These are phyloP conservation scores for Brassica nigra DNA, from an alignment of 345 rosid genomes.

Conservation along the genomic window DNA sequence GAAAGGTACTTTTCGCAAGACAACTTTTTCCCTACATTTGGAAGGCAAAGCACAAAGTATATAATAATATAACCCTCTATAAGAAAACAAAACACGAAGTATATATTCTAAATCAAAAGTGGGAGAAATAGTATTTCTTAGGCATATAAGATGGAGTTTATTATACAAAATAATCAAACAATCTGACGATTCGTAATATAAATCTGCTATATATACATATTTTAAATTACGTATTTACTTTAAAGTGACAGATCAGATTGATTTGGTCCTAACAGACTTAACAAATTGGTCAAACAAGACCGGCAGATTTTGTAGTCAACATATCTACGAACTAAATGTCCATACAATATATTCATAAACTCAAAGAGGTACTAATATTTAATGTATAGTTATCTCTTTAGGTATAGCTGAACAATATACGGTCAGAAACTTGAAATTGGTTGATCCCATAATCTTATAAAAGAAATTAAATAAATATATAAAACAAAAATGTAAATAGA, in stretches of 20 bases:
- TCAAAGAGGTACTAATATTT: constrained; percentile 9
- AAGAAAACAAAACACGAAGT: background rate
- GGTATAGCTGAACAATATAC: constrained; percentile 33
- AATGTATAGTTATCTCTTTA: constrained; percentile 23
- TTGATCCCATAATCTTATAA: constrained; percentile 33
- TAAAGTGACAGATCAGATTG: background rate
- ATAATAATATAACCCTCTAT: no score
- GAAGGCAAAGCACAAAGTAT: background rate
- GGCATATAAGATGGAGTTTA: background rate
- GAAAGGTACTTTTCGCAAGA: constrained; percentile 13
- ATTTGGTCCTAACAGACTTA: background rate
- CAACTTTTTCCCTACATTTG: background rate
- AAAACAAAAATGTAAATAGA: background rate
- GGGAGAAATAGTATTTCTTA: background rate
- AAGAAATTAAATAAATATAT: background rate
- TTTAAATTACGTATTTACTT: background rate
- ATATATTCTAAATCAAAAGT: background rate
- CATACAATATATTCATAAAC: background rate
- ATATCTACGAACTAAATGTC: background rate
- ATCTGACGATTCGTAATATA: background rate
- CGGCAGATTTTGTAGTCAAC: background rate
- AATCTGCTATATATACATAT: background rate
- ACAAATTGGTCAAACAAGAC: background rate
- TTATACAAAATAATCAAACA: background rate
- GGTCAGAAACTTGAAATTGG: constrained; percentile 35